Base-by-base conservation (phyloP, 1,139 yeast species). In the Komagataea norvegica region DNA sequence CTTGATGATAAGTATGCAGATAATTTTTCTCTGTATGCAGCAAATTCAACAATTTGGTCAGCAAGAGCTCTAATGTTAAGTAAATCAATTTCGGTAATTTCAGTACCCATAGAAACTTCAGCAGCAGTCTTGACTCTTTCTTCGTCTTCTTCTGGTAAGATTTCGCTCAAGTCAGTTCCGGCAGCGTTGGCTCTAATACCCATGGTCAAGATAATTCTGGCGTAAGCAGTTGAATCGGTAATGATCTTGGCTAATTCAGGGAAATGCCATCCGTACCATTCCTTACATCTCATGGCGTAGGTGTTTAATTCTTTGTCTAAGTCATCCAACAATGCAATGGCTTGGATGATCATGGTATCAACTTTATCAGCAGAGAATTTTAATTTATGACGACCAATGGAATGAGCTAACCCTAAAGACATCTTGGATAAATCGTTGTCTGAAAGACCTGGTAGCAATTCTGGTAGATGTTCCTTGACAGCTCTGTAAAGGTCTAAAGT, bases 231-330 rank as follows among this genome's bases (percentile, higher is more conserved):
- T 52, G 95, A 89, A 66, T 91, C 98, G 54, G 86, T 79, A 53
- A 89, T 88, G 61, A 91, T 87, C 74, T 91, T 91, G 59, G 96
- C 96, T 77, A 91, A 77, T 69, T 91, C 99, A 30, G 99, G 99
- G 79, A 91, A 93, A 65, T 91, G 99, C 99, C 99, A 91, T 50
- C 98, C 97, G 68, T 93, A 91, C 99, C 99, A 91, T 71, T 91
- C 99, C 71, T 89, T 89, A 62, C 79, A 77, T 71, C 99, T 81
- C 99, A 91, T 91, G 52, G 97, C 91, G 59, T 86, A 91, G 37
- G 97, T 93, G 72, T 91, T 91, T 57, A 91, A 76, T 63, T 93
- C 98, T 70, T 91, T 91, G 70, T 91, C 98, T 59, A 91, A 77
- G 62, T 93, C 96, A 59, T 91, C 99, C 59, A 91, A 75, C 51